Conservation (phyloP, 768 basidiomycete species). For the Podaxis pistillaris region DNA sequence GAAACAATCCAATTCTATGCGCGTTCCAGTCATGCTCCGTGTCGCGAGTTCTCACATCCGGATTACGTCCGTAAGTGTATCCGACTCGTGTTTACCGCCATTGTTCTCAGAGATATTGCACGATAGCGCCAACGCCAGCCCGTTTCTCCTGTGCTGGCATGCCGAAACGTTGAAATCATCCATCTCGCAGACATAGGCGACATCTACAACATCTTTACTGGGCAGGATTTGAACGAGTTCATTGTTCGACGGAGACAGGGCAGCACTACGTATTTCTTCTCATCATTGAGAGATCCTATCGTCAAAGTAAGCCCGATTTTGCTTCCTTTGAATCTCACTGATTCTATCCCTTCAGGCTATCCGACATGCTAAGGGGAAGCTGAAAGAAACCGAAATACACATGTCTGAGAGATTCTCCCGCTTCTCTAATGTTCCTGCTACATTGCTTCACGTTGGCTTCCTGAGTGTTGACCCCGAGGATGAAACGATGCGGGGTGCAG, state of each 20-base stretch:
- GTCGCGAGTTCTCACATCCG: constrained; percentile 72
- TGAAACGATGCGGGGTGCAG: constrained; percentile 74
- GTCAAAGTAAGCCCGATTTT: constrained; percentile 54
- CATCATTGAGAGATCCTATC: constrained; percentile 63
- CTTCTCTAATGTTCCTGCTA: constrained; percentile 83
- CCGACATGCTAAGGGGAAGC: constrained; percentile 69
- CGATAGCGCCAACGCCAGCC: constrained; percentile 60
- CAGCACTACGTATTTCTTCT: constrained; percentile 74
- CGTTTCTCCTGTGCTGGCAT: constrained; percentile 61
- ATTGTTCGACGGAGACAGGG: constrained; percentile 77
- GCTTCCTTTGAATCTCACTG: not conserved
- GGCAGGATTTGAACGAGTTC: constrained; percentile 73
- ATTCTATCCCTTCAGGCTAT: constrained; percentile 47
- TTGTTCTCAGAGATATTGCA: not conserved
- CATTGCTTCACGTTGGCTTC: constrained; percentile 83
- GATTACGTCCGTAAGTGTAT: constrained; percentile 63
- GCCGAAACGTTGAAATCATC: constrained; percentile 82
- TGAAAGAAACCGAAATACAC: constrained; percentile 53
- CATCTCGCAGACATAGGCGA: constrained; percentile 81
- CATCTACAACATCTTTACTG: constrained; percentile 77
- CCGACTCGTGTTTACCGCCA: not conserved
- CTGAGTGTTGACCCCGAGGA: constrained; percentile 73
- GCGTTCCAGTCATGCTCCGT: constrained; percentile 68
- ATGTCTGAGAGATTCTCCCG: constrained; percentile 67
- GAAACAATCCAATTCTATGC: constrained; percentile 55